Evolutionary conservation across 78 protist genomes (phyloP), one percentile per base, ranked within the genome.

Genomic region (Dictyostelium intermedium): DNA sequence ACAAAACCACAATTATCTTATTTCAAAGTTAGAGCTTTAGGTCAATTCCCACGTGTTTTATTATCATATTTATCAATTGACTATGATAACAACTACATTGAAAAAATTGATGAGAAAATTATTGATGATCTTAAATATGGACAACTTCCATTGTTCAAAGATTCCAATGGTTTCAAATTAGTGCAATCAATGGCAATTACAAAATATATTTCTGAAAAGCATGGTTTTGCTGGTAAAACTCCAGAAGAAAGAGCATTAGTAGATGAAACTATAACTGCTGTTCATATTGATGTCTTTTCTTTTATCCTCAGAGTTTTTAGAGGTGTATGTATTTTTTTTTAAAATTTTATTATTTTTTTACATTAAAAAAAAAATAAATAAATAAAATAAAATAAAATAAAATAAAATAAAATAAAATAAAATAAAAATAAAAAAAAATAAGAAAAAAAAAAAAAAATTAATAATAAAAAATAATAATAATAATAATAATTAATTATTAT

Each of bases 71-170:
- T 79, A 18, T 10, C 11, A n/a, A 18, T 79, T 79, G 84, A 39
- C 16, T 79, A 37, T 47, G 70, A 45, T 20, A 18, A 79, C 30
- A 47, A 25, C 37, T 18, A 14, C 5, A 61, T 79, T 45, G 84
- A 39, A 5, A 72, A 27, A 27, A 72, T 72, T 72, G 45, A 72
- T 34, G 79, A 72, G 14, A 35, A 34, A 13, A 30, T 72, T 32
- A 32, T 30, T 30, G 56, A 41, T 20, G 37, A 39, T 8, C 34
- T 45, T 3, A 39, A 34, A 79, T 79, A 45, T 79, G 84, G 32
- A 53, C 91, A 85, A 56, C 20, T 85, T 7, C 91, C 91, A 85
- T 73, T 50, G n/a, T 85, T n/a, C 10, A 27, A 34, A 23, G 82
- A 73, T 34, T 32, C 7, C 5, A 45, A 85, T 35, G 60, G 69